These are phyloP conservation scores for Crassisporium funariophilum DNA, from an alignment of 768 basidiomycete genomes.

Conservation along the genomic window DNA sequence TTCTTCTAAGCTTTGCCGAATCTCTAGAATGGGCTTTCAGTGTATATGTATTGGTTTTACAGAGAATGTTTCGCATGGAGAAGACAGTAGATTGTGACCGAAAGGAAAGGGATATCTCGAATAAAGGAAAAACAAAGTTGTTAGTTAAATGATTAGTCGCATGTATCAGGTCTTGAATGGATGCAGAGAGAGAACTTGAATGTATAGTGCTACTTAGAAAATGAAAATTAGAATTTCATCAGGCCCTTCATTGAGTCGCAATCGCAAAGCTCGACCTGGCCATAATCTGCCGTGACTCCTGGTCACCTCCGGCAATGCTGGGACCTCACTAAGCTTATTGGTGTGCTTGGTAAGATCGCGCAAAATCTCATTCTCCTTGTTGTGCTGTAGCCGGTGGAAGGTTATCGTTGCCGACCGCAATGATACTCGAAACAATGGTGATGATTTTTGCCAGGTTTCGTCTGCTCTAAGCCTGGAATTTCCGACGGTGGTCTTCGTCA, in stretches of 20 bases:
- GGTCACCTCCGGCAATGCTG: constrained; percentile 77
- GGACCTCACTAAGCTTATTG: constrained; percentile 88
- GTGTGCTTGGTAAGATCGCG: constrained; percentile 87
- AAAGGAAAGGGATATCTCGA: background rate
- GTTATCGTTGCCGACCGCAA: constrained; percentile 93
- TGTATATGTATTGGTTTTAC: background rate
- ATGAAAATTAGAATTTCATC: constrained; percentile 62
- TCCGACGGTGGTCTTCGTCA: constrained; percentile 61
- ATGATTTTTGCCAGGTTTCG: constrained; percentile 93
- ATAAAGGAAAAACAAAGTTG: no score
- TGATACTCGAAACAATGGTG: constrained; percentile 96
- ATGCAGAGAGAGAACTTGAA: background rate
- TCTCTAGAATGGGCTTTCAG: no score
- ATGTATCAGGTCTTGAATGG: no score
- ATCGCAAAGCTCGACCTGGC: constrained; percentile 96
- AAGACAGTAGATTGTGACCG: background rate
- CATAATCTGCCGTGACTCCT: constrained; percentile 92
- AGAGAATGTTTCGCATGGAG: background rate
- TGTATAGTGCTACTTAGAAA: no score
- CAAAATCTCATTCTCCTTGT: constrained; percentile 79
- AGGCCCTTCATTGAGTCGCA: constrained; percentile 93
- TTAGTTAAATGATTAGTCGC: no score
- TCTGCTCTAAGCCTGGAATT: constrained; percentile 69
- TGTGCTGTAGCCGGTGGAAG: constrained; percentile 69
- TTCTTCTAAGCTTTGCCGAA: no score